A percentile compares a stretch with the other conserved stretches of the same genome.
These are phyloP conservation scores for Crithidia acanthocephali DNA, from an alignment of 208 protist genomes.

Conservation along the genomic window DNA sequence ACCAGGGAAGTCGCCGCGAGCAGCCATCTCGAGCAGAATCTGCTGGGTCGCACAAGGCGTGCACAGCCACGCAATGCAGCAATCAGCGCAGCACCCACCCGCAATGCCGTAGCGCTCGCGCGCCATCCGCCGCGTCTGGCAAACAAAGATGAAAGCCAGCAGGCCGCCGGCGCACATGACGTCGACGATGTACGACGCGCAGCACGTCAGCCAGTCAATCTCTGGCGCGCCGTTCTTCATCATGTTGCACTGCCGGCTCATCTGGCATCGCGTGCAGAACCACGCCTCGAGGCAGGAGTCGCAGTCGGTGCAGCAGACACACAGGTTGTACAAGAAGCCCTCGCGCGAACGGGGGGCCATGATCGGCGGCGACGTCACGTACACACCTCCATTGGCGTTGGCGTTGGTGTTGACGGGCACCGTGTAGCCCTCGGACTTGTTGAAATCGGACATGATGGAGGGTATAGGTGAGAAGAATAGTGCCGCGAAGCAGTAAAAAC, in stretches of 20 bases:
- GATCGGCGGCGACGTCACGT: background rate
- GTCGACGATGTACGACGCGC: constrained; percentile 6
- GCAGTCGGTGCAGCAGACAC: constrained; percentile 39
- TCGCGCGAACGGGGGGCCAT: constrained; percentile 15
- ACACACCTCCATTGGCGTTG: background rate
- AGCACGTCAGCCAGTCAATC: constrained; percentile 32
- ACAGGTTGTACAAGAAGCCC: constrained; percentile 34
- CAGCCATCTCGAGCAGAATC: constrained; percentile 57
- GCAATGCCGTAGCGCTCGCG: constrained; percentile 30
- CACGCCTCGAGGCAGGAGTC: constrained; percentile 27
- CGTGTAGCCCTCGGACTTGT: background rate
- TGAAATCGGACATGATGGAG: background rate
- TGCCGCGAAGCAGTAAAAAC: no score
- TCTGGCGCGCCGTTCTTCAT: constrained; percentile 25
- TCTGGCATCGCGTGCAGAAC: constrained; percentile 55
- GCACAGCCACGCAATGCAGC: constrained; percentile 35
- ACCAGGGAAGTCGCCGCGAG: constrained; percentile 50
- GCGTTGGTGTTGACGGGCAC: constrained; percentile 3
- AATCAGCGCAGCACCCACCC: constrained; percentile 20
- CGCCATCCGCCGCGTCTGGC: constrained; percentile 14
- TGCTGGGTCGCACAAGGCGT: constrained; percentile 40
- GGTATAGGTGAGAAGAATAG: background rate
- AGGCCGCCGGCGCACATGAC: background rate
- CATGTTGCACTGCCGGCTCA: constrained; percentile 56
- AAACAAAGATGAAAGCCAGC: constrained; percentile 10